Evolutionary conservation across 1,284 basidiomycete species (phyloP), one percentile per base, ranked within the genome.

Genomic region (Trichosporon inkin): DNA sequence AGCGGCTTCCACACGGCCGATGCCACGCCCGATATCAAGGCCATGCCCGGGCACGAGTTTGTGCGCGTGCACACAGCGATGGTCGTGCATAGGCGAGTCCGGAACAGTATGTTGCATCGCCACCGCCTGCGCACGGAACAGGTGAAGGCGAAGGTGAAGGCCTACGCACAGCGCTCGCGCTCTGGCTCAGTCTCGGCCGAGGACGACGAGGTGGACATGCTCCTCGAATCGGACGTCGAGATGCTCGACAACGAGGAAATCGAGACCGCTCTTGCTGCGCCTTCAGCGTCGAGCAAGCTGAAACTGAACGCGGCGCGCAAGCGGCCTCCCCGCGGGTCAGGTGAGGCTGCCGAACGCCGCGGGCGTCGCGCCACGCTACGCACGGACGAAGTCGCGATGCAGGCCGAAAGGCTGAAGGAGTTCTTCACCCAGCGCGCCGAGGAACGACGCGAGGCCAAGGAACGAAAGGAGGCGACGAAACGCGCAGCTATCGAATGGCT

Each of bases 231-330:
- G 1, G 58, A 55, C 22, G 53, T 55, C 19, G 58, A 60, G 37
- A 60, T 60, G 58, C 14, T 55, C n/a, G 58, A 60, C 53, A 35
- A 19, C 17, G 53, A 60, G 38, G 17, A 38, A 13, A 44, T 59
- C 36, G 57, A 59, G 41, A 41, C n/a, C n/a, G 53, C 22, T 2
- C 40, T 59, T 6, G 20, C 49, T n/a, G 20, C 28, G 14, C 16
- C 44, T 14, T 24, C 44, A 2, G 16, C 22, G 28, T 32, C 28
- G 8, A 32, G 8, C 8, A 8, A 32, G 28, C 54, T 5, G 10
- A 32, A 19, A 14, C 32, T 36, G 19, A 40, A 34, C 19, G 40
- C 41, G 20, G 11, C 41, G 6, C 24, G 22, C 13, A 24, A 22
- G 20, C 52, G 53, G 1, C 57, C 52, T 3, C 17, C 24, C 7